Percentiles rank a stretch among this genome's conserved stretches.
Conservation (phyloP, 345 rosid species). For the Turnera subulata region DNA sequence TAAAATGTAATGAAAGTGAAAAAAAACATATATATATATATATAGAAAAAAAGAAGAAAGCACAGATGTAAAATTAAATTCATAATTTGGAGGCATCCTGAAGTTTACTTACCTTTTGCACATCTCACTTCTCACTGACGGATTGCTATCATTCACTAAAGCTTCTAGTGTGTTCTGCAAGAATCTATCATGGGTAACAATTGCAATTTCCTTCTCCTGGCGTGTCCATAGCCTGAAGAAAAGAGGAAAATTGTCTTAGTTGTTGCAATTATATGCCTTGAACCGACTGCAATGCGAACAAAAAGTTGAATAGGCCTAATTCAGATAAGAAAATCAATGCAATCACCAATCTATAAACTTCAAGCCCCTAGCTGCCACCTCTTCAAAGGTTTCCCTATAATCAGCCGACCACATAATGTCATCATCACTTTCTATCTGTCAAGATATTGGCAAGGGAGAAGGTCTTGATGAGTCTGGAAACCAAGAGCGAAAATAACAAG, state of each 20-base stretch:
- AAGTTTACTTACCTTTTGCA: conserved; percentile 32
- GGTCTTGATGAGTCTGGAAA: no score
- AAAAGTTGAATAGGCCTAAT: no score
- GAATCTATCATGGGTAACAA: conserved; percentile 71
- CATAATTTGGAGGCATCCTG: no score
- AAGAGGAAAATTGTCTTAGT: neutral
- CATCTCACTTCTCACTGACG: conserved; percentile 16
- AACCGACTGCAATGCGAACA: neutral
- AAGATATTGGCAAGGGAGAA: neutral
- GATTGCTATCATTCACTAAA: conserved; percentile 38
- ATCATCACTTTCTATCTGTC: conserved; percentile 66
- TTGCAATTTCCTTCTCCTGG: conserved; percentile 73
- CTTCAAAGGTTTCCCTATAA: conserved; percentile 45
- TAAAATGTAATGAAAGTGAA: no score
- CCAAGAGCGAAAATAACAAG: neutral
- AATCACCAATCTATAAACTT: conserved; percentile 53
- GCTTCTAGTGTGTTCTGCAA: conserved; percentile 46
- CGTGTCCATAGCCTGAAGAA: conserved; percentile 61
- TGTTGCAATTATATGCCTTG: neutral
- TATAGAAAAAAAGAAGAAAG: neutral
- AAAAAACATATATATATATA: no score
- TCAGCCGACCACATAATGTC: conserved; percentile 54
- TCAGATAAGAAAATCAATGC: neutral
- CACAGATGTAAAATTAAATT: neutral
- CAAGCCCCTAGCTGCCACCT: conserved; percentile 56